A percentile compares a stretch with the other conserved stretches of the same genome.
phyloP scores from a whole-genome alignment of 805 yeast species.

The Yamadazyma laniorum region DNA sequence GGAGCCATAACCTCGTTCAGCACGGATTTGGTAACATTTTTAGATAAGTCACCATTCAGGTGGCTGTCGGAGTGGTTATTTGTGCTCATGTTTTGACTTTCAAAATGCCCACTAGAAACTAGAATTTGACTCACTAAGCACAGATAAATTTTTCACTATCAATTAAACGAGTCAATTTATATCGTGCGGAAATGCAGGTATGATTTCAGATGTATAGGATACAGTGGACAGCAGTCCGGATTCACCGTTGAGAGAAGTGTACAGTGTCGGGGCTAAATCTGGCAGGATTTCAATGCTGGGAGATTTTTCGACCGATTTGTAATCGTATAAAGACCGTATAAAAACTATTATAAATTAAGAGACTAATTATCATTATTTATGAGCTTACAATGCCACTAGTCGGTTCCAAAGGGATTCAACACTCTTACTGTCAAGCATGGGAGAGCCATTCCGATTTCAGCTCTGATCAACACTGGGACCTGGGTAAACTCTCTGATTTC shows the following conservation, averaged over 20 bases:
- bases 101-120: too few relatives aligned
- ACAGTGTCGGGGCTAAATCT: too few relatives aligned
- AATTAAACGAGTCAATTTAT: background rate
- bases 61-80: background rate
- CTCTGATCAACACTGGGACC: slow-evolving; percentile 82
- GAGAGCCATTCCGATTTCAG: slow-evolving; percentile 92
- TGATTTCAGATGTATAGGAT: too few relatives aligned
- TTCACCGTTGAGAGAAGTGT: too few relatives aligned
- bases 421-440: slow-evolving; percentile 94
- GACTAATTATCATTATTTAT: too few relatives aligned
- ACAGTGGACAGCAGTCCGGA: too few relatives aligned
- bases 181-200: background rate
- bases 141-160: background rate
- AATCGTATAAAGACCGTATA: background rate
- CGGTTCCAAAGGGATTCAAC: slow-evolving; percentile 70
- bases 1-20: slow-evolving; percentile 11
- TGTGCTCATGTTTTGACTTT: too few relatives aligned
- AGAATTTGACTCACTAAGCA: background rate
- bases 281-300: too few relatives aligned
- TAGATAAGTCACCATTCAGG: background rate
- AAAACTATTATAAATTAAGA: background rate
- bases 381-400: too few relatives aligned
- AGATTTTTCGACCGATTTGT: too few relatives aligned
- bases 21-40: too few relatives aligned
- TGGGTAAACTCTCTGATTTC: slow-evolving; percentile 74